These are phyloP conservation scores for Hypoxylon fragiforme DNA, from an alignment of 495 filamentous ascomycete genomes.

Conservation along the genomic window DNA sequence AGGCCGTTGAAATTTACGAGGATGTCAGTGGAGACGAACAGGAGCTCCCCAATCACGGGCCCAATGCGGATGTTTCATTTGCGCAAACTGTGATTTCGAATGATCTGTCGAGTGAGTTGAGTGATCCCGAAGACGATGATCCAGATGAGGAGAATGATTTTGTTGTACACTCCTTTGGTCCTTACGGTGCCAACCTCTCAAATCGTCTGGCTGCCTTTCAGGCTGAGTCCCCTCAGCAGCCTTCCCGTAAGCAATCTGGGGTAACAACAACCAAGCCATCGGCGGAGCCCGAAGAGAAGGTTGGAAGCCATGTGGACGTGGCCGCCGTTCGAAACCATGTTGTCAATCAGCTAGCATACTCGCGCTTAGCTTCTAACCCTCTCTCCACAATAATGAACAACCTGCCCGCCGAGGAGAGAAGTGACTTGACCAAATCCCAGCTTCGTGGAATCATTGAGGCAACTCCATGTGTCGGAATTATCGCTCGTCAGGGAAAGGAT, in stretches of 20 bases:
- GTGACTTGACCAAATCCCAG: conserved; percentile 59
- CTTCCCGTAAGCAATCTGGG: conserved; percentile 37
- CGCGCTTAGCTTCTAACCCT: conserved; percentile 88
- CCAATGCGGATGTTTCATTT: conserved; percentile 31
- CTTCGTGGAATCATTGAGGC: conserved; percentile 71
- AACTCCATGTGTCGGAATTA: conserved; percentile 80
- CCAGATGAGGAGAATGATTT: conserved; percentile 92
- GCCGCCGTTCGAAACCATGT: conserved; percentile 71
- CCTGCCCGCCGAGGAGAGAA: conserved; percentile 69
- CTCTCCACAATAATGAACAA: conserved; percentile 84
- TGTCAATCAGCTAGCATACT: conserved; percentile 94
- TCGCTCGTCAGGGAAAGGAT: conserved; percentile 90
- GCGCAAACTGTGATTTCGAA: conserved; percentile 43
- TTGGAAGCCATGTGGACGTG: conserved; percentile 18
- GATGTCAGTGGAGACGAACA: conserved; percentile 55
- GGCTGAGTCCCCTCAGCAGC: conserved; percentile 58
- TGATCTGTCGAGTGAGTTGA: conserved; percentile 61
- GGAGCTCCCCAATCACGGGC: conserved; percentile 34
- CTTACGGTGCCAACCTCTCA: conserved; percentile 80
- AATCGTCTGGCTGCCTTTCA: conserved; percentile 76
- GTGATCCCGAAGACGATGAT: conserved; percentile 70
- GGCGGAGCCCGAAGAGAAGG: conserved; percentile 34
- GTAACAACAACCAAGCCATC: conserved; percentile 33
- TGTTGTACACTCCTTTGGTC: conserved; percentile 85
- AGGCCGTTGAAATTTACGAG: conserved; percentile 59